Evolutionary conservation across 2,329 filamentous ascomycete genomes (phyloP).

Genomic region (Ophiosphaerella narmari): DNA sequence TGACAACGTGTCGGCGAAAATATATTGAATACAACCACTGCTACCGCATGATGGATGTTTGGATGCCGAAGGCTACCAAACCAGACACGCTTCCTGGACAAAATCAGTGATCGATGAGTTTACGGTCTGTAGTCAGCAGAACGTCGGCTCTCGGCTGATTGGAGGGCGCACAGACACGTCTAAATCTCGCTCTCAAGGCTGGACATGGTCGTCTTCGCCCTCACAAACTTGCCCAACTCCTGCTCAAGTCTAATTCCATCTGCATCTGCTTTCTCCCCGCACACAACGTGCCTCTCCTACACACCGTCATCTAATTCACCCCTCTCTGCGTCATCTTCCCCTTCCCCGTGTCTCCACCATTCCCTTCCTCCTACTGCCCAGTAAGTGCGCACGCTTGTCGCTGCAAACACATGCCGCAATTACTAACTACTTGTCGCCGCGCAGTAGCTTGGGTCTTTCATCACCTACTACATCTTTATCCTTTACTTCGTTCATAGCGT

Average conservation of each 20-base stretch:
- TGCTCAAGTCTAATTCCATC: constrained; percentile 7
- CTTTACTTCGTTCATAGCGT: constrained; percentile 3
- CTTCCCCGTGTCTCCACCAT: constrained; percentile 6
- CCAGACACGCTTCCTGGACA: too few relatives aligned
- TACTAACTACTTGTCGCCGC: constrained; percentile 2
- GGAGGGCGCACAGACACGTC: not conserved
- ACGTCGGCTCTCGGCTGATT: constrained; percentile 1
- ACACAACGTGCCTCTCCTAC: constrained; percentile 8
- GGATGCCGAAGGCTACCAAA: too few relatives aligned
- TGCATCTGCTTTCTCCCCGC: constrained; percentile 14
- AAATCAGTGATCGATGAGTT: too few relatives aligned
- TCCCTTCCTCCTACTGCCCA: constrained; percentile 14
- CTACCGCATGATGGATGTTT: too few relatives aligned
- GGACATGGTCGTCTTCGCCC: not conserved
- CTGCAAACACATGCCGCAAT: not conserved
- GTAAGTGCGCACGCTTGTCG: constrained; percentile 17
- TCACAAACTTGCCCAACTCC: constrained; percentile 1
- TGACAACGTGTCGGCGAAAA: too few relatives aligned
- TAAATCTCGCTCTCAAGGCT: not conserved
- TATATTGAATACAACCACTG: too few relatives aligned
- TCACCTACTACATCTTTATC: not conserved
- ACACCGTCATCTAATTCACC: constrained; percentile 20
- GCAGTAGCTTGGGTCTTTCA: constrained; percentile 2
- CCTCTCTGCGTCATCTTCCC: constrained; percentile 8
- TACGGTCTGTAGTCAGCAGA: too few relatives aligned